Evolutionary conservation across 2,329 filamentous ascomycete species (phyloP), one percentile per base, ranked within the genome.

Genomic region (Zopfia rhizophila): DNA sequence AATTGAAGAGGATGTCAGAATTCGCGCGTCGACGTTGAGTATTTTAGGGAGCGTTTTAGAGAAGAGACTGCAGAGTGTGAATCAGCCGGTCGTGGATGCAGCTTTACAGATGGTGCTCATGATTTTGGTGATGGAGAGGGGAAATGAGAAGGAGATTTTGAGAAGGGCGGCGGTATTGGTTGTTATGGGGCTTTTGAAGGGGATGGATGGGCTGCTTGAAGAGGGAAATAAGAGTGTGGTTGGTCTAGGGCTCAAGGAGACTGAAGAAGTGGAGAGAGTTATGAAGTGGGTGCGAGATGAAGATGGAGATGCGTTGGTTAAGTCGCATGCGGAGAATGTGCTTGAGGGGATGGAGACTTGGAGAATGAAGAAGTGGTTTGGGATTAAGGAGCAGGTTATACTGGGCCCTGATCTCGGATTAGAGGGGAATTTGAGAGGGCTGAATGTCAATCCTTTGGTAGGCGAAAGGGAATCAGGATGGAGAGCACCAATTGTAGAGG

Each of bases 21-120:
- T 91, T 55, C 82, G 88, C 1, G 75, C 86, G 11, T 90, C 87
- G 16, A 85, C 87, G 3, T 67, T 91, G 5, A 87, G 86, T 4
- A 79, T 91, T 33, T 75, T 91, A 30, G 81, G 82, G 1, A 72
- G 72, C 1, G 77, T 78, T 0, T 68, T 90, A 18, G 86, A 90
- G 18, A 81, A 82, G 1, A 51, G 61, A 16, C 65, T 82, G 0
- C 65, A 72, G 5, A 58, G 84, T 12, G 33, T 72, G 18, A 76
- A 83, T 10, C 62, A 69, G 28, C 35, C 32, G 6, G 55, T 44
- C 7, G 46, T 71, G 11, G 65, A 68, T 53, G 76, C 77, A 2
- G 79, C 80, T 1, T 75, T 90, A 8, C 87, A 90, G 53, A 74
- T 89, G 18, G 82, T 81, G 41, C 70, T 89, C 43, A 78, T 82